phyloP scores from a whole-genome alignment of 768 basidiomycete genomes.

The Melanogaster broomeanus region DNA sequence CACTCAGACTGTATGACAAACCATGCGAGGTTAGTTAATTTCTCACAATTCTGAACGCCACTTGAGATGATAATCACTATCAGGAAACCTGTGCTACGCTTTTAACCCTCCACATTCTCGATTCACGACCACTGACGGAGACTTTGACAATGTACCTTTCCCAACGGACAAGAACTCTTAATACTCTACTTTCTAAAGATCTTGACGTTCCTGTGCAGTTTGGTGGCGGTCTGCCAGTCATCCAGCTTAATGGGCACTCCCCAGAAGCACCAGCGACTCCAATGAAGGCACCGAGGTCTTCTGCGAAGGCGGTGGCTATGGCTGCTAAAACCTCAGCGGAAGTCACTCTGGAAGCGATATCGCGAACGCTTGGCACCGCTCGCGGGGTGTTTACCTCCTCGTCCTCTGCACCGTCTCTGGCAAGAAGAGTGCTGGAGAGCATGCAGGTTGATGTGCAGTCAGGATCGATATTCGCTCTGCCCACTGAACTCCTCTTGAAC shows the following conservation, averaged over 20 bases:
- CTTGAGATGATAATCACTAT: neutral
- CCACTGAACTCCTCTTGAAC: constrained; percentile 58
- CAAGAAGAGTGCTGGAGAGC: constrained; percentile 55
- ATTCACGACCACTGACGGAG: constrained; percentile 78
- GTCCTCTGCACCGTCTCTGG: constrained; percentile 43
- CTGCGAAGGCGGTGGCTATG: constrained; percentile 40
- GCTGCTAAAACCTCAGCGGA: constrained; percentile 58
- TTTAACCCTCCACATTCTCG: constrained; percentile 84
- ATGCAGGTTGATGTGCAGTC: constrained; percentile 56
- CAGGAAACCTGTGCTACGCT: constrained; percentile 79
- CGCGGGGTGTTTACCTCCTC: constrained; percentile 56
- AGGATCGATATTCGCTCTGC: constrained; percentile 33
- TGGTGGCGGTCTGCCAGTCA: constrained; percentile 32
- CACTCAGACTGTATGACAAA: constrained; percentile 62
- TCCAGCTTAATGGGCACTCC: constrained; percentile 38
- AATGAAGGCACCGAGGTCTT: constrained; percentile 2
- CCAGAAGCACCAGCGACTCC: constrained; percentile 14
- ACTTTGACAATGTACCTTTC: constrained; percentile 68
- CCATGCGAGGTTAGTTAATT: constrained; percentile 49
- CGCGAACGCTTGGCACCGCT: constrained; percentile 57
- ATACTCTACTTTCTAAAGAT: constrained; percentile 42
- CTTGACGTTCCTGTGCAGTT: constrained; percentile 21
- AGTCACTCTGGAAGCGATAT: constrained; percentile 53
- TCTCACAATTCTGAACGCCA: neutral
- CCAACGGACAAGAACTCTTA: constrained; percentile 67